A percentile compares a stretch with the other conserved stretches of the same genome.
These are phyloP conservation scores for Dendrocalamus sinicus DNA, from an alignment of 176 grass and related monocot species.

Conservation along the genomic window DNA sequence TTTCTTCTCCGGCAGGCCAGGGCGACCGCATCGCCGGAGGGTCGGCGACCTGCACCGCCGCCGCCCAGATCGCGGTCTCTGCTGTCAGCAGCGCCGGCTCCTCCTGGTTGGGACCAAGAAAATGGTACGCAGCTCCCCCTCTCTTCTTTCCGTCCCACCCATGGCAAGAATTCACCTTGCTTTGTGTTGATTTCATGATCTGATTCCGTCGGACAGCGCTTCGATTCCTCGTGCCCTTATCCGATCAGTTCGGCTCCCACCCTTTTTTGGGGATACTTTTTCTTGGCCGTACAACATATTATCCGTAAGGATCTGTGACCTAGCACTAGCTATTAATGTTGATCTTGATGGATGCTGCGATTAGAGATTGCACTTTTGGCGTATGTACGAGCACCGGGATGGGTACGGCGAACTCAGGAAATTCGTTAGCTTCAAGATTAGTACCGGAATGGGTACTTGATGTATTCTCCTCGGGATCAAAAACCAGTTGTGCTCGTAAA, in stretches of 20 bases:
- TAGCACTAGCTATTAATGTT: background rate
- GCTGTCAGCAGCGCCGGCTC: background rate
- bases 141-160: background rate
- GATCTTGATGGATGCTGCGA: background rate
- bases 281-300: background rate
- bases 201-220: background rate
- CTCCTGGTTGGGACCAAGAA: background rate
- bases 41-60: background rate
- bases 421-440: background rate
- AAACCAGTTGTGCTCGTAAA: background rate
- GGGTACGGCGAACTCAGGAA: too few relatives aligned
- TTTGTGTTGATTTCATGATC: background rate
- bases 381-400: background rate
- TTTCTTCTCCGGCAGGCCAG: background rate
- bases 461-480: background rate
- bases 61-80: background rate
- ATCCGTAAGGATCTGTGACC: background rate
- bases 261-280: background rate
- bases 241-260: background rate
- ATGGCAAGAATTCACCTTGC: background rate
- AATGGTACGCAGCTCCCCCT: conserved; percentile 12
- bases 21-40: background rate
- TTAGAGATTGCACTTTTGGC: background rate
- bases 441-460: background rate
- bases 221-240: background rate